Evolutionary conservation across 495 filamentous ascomycete genomes (phyloP).

Genomic region (Astrothelium macrocarpum): DNA sequence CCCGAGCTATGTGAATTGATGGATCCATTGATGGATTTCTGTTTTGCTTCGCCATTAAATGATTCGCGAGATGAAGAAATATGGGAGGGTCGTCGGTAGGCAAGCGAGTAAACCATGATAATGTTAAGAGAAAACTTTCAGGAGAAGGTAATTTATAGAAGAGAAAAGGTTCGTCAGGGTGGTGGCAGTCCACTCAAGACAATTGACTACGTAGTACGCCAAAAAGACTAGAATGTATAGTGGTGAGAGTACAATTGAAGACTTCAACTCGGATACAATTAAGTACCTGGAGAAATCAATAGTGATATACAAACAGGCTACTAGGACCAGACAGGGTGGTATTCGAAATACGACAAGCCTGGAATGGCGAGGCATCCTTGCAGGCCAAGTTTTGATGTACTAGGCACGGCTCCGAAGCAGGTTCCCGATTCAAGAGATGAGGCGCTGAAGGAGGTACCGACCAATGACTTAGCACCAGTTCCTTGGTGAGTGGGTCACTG

Average conservation of each 20-base stretch:
- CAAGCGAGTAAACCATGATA: constrained; percentile 43
- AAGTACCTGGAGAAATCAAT: not conserved
- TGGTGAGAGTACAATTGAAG: not conserved
- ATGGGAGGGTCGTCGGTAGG: constrained; percentile 39
- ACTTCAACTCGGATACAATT: not conserved
- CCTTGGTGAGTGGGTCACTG: not conserved
- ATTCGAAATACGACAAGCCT: not conserved
- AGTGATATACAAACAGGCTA: not conserved
- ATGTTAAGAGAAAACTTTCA: too few species aligned
- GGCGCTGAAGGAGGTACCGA: not conserved
- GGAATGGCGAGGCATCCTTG: not conserved
- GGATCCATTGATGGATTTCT: constrained; percentile 32
- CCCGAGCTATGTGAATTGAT: constrained; percentile 30
- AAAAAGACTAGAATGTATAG: not conserved
- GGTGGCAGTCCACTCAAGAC: not conserved
- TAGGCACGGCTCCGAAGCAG: not conserved
- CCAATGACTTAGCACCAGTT: not conserved
- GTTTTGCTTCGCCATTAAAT: constrained; percentile 28
- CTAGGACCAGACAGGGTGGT: not conserved
- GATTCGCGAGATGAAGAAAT: constrained; percentile 25
- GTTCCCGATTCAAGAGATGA: not conserved
- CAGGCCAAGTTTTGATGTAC: not conserved
- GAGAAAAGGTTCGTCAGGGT: not conserved
- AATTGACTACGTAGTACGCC: not conserved
- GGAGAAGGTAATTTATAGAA: not conserved